Percentiles rank a stretch among this genome's conserved stretches.
Conservation (phyloP, 306 rosid genomes). For the Dalbergia oliveri region DNA sequence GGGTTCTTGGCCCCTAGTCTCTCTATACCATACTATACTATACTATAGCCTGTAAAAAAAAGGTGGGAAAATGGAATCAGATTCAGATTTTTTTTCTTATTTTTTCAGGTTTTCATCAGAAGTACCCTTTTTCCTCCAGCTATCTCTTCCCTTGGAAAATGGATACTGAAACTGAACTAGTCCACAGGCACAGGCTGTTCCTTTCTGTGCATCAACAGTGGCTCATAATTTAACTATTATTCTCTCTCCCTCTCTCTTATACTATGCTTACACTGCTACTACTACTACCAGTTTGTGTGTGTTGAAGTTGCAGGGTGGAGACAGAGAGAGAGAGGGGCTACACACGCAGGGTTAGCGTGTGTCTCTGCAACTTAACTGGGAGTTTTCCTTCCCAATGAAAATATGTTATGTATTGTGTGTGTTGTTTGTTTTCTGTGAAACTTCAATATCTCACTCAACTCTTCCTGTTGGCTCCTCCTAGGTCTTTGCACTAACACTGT, state of each 20-base stretch:
- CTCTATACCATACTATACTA: conserved; percentile 40
- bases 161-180: conserved; percentile 23
- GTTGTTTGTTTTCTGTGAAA: not conserved
- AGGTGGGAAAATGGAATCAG: conserved; percentile 50
- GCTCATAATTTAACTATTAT: not conserved
- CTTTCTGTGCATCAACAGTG: conserved; percentile 47
- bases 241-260: not conserved
- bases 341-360: conserved; percentile 66
- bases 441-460: not conserved
- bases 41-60: not conserved
- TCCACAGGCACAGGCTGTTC: not conserved
- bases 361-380: conserved; percentile 58
- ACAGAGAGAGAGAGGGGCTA: conserved; percentile 44
- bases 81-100: not conserved
- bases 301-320: conserved; percentile 48
- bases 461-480: conserved; percentile 23
- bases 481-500: conserved; percentile 52
- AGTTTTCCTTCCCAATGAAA: conserved; percentile 77
- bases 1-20: conserved; percentile 43
- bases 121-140: not conserved
- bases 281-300: conserved; percentile 20
- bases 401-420: not conserved
- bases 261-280: not conserved
- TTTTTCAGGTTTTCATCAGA: too few relatives aligned
- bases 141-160: conserved; percentile 54